Conservation (phyloP, 371 early-diverging fungal species). For the Rhizopus microsporus region DNA sequence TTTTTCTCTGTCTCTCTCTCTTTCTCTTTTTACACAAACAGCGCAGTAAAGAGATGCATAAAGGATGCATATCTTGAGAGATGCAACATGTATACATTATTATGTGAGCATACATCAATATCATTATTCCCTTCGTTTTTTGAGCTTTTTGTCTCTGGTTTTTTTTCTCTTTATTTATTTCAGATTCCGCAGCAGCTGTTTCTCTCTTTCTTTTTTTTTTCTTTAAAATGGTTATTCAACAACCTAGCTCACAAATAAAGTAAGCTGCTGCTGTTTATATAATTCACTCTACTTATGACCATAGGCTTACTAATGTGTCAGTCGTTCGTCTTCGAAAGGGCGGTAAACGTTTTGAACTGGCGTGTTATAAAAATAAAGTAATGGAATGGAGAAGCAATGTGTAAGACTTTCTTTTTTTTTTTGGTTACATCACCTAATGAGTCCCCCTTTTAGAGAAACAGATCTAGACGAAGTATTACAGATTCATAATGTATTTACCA, state of each 20-base stretch:
- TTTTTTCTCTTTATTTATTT: no score
- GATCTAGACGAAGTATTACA: slow-evolving; percentile 97
- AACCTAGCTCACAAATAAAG: slow-evolving; percentile 61
- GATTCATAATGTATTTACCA: slow-evolving; percentile 87
- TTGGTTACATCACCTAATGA: neutral
- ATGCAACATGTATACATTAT: no score
- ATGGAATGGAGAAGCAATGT: slow-evolving; percentile 93
- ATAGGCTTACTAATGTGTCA: slow-evolving; percentile 91
- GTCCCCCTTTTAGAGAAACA: slow-evolving; percentile 70
- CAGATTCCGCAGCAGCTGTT: no score
- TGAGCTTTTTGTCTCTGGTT: no score
- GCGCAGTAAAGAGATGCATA: no score
- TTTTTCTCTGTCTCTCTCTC: neutral
- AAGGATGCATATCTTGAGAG: no score
- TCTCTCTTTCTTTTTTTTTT: neutral
- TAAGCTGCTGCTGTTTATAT: slow-evolving; percentile 18
- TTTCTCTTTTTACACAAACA: neutral
- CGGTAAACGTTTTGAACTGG: slow-evolving; percentile 97
- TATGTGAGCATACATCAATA: no score
- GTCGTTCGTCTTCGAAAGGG: slow-evolving; percentile 95
- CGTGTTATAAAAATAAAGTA: slow-evolving; percentile 99
- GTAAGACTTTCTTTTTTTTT: slow-evolving; percentile 49
- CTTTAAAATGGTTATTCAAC: slow-evolving; percentile 43
- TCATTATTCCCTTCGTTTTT: no score
- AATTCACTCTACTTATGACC: neutral